Conservation (phyloP, 352 stramenopile genomes). For the Globisporangium cederbergense region DNA sequence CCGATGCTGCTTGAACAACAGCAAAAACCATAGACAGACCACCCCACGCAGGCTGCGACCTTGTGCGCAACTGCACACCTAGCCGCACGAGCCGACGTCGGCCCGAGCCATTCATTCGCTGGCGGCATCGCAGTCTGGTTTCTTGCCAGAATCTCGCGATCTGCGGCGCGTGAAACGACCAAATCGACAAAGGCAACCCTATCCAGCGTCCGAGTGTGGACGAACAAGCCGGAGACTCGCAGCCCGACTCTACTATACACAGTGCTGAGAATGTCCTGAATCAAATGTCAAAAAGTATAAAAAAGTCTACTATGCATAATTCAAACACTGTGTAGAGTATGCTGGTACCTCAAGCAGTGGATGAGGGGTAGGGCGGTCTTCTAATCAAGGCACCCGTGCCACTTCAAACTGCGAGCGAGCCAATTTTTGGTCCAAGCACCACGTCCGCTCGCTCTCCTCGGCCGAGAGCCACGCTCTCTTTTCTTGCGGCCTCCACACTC, state of each 20-base stretch:
- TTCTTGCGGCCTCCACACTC: background rate
- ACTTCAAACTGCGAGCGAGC: background rate
- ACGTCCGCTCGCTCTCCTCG: background rate
- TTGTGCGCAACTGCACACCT: conserved; percentile 6
- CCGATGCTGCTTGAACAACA: too few species aligned
- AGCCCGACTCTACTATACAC: background rate
- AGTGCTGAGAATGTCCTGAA: background rate
- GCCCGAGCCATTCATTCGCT: background rate
- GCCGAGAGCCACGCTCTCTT: background rate
- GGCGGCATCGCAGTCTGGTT: background rate
- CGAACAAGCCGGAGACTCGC: background rate
- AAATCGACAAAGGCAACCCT: conserved; percentile 6
- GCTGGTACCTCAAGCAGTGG: conserved; percentile 2
- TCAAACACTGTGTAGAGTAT: background rate
- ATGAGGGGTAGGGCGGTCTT: conserved; percentile 10
- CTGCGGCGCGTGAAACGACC: background rate
- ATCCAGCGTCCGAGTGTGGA: background rate
- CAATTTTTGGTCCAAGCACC: background rate
- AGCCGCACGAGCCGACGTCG: background rate
- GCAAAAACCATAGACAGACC: background rate
- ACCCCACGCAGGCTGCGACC: background rate
- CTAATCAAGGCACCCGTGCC: background rate
- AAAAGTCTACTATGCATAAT: background rate
- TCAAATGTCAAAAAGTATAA: too few species aligned
- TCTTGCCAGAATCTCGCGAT: background rate